phyloP scores from a whole-genome alignment of 371 early-diverging fungal genomes.

The Entomophthora muscae region DNA sequence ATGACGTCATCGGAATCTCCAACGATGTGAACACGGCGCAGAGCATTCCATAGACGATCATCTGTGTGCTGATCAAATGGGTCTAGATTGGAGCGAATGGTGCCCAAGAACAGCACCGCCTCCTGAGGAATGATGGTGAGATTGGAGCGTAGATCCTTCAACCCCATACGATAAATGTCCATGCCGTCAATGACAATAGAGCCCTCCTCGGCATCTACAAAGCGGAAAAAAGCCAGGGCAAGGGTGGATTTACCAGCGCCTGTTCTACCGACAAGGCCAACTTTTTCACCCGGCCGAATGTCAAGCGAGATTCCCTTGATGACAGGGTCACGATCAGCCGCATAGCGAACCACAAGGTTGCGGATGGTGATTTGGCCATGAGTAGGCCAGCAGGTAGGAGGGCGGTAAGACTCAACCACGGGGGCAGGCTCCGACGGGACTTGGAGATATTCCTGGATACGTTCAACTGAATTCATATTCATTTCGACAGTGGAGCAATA shows the following conservation, averaged over 20 bases:
- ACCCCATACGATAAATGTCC: constrained; percentile 39
- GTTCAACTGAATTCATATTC: constrained; percentile 49
- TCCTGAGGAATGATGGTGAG: constrained; percentile 61
- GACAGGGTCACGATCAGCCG: constrained; percentile 35
- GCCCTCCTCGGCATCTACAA: constrained; percentile 42
- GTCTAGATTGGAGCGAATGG: constrained; percentile 45
- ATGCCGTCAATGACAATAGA: constrained; percentile 43
- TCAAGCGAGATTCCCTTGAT: constrained; percentile 30
- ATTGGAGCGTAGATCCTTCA: constrained; percentile 36
- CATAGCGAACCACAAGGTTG: constrained; percentile 33
- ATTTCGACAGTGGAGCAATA: constrained; percentile 35
- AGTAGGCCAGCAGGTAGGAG: constrained; percentile 38
- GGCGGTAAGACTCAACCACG: constrained; percentile 23
- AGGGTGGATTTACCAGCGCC: constrained; percentile 53
- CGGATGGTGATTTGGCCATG: constrained; percentile 37
- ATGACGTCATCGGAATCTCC: constrained; percentile 12
- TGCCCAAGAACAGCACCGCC: constrained; percentile 40
- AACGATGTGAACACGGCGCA: constrained; percentile 25
- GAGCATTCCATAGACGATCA: constrained; percentile 43
- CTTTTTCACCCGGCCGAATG: constrained; percentile 27
- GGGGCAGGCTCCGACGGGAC: constrained; percentile 38
- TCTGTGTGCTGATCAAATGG: constrained; percentile 39
- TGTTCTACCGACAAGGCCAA: constrained; percentile 43
- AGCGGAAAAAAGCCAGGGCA: constrained; percentile 42
- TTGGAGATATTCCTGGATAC: constrained; percentile 33